Evolutionary conservation across 75 land plant species (phyloP).

Genomic region (Selaginella tamariscina): DNA sequence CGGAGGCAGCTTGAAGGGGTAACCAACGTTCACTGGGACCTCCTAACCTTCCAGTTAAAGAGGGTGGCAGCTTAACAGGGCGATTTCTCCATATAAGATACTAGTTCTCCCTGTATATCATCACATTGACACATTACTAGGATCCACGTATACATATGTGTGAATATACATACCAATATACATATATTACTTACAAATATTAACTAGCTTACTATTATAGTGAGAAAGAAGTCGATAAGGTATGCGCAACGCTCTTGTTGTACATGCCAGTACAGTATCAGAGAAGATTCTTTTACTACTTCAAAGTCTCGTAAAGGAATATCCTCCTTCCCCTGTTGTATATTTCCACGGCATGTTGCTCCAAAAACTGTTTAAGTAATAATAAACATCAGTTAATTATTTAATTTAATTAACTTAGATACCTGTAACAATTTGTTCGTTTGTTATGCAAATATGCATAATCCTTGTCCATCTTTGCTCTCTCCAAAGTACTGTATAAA

Average conservation of each 20-base stretch:
- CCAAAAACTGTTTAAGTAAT: conserved; percentile 39
- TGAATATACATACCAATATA: too few relatives aligned
- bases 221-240: neutral
- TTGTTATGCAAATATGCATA: conserved; percentile 42
- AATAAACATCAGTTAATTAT: neutral
- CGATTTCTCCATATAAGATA: conserved; percentile 39
- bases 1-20: conserved; percentile 37
- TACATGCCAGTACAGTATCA: too few relatives aligned
- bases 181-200: too few relatives aligned
- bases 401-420: conserved; percentile 7
- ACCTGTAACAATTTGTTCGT: conserved; percentile 19
- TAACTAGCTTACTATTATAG: neutral
- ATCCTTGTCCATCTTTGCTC: conserved; percentile 70
- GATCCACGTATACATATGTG: too few relatives aligned
- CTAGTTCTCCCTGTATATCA: conserved; percentile 49
- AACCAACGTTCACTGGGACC: conserved; percentile 72
- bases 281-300: conserved; percentile 42
- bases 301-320: conserved; percentile 41
- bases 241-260: neutral
- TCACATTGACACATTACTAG: neutral
- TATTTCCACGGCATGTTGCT: conserved; percentile 29
- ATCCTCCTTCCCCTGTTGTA: conserved; percentile 33
- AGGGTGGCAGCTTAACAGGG: conserved; percentile 29
- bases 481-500: too few relatives aligned
- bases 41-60: conserved; percentile 63